A percentile compares a stretch with the other conserved stretches of the same genome.
These are phyloP conservation scores for Seminavis robusta DNA, from an alignment of 108 stramenopile genomes.

Conservation along the genomic window DNA sequence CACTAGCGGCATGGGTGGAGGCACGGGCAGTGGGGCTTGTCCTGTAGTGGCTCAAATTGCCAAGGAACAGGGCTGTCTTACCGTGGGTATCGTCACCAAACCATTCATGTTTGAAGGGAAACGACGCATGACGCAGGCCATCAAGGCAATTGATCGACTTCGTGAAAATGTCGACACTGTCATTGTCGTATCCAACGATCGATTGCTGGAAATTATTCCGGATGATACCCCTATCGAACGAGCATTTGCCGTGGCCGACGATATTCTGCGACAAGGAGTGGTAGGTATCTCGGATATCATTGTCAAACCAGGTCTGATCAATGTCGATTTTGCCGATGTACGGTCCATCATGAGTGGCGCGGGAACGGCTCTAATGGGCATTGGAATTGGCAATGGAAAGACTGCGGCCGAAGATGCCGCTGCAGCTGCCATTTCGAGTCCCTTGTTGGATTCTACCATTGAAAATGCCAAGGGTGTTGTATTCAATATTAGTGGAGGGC, in stretches of 20 bases:
- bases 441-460: slow-evolving; percentile 69
- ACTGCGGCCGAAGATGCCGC: slow-evolving; percentile 69
- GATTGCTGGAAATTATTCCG: slow-evolving; percentile 70
- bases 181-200: slow-evolving; percentile 80
- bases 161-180: slow-evolving; percentile 65
- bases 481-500: slow-evolving; percentile 78
- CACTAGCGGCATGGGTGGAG: slow-evolving; percentile 84
- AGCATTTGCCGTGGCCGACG: slow-evolving; percentile 81
- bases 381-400: slow-evolving; percentile 69
- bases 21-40: slow-evolving; percentile 77
- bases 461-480: slow-evolving; percentile 46
- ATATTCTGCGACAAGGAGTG: slow-evolving; percentile 76
- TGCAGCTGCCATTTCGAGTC: slow-evolving; percentile 65
- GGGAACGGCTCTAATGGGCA: slow-evolving; percentile 79
- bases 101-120: slow-evolving; percentile 81
- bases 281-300: slow-evolving; percentile 84
- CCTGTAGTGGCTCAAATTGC: slow-evolving; percentile 68
- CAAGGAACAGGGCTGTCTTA: slow-evolving; percentile 56
- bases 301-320: slow-evolving; percentile 73
- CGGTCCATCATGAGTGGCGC: slow-evolving; percentile 65
- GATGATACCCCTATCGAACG: slow-evolving; percentile 73
- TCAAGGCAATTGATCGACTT: slow-evolving; percentile 50
- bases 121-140: slow-evolving; percentile 55
- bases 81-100: slow-evolving; percentile 81
- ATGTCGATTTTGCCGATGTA: slow-evolving; percentile 85